Evolutionary conservation across 108 stramenopile genomes (phyloP), one percentile per base, ranked within the genome.

Genomic region (Craspedostauros australis): DNA sequence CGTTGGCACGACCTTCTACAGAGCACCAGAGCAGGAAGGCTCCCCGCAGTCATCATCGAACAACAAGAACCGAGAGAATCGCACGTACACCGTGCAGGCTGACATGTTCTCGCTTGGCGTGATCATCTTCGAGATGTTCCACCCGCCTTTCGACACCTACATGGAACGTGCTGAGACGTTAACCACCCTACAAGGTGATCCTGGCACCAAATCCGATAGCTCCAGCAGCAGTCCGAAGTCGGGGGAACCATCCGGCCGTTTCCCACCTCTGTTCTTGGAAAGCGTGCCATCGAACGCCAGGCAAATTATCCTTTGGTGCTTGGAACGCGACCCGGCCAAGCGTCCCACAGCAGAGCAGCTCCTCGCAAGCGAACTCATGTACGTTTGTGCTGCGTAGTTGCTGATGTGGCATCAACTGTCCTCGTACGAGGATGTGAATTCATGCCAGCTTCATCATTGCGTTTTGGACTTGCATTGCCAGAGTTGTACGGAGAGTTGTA

Each of bases 91-190:
- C 44, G 54, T 76, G n/a, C 71, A 84, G 40, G 84, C 82, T 1
- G 88, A 91, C 39, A 91, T 91, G n/a, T 91, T 80, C 52, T 74
- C 75, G 12, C 51, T 91, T 12, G 88, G 88, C 8, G 70, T 91
- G 14, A 54, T 80, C 8, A 52, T 86, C 11, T 91, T 91, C 54
- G 88, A 86, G 37, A 82, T 86, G 74, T 81, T 85, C 49, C 64
- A 77, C 39, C 71, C 62, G 5, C 76, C 77, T 18, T 86, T 86
- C 60, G 39, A 42, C 7, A 86, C 84, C 23, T 51, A 76, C 46
- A 79, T 80, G 76, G 78, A 79, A 28, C 60, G 82, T 33, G 81
- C 81, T 9, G 66, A 69, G 40, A 65, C 55, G 24, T 70, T 84
- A 7, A 64, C 64, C 4, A 36, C 31, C 19, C 67, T 84, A 36